Percentiles rank a stretch among this genome's conserved stretches.
Conservation (phyloP, 2,329 filamentous ascomycete genomes). For the Pseudodiploospora longispora region DNA sequence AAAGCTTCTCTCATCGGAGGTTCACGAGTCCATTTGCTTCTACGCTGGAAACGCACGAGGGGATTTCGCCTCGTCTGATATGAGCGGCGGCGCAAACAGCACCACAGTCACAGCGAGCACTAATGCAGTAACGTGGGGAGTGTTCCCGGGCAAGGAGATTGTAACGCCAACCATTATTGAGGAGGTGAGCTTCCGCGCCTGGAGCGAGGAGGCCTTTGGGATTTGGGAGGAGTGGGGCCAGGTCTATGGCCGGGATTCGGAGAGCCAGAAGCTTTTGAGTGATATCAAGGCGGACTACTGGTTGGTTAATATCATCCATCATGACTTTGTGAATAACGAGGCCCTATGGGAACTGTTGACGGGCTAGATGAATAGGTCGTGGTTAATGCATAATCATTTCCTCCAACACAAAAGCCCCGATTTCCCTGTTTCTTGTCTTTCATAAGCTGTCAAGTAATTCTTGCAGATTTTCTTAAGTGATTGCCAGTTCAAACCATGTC, state of each 20-base stretch:
- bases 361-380: slow-evolving; percentile 17
- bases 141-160: slow-evolving; percentile 93
- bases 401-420: too few relatives aligned
- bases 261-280: slow-evolving; percentile 64
- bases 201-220: slow-evolving; percentile 91
- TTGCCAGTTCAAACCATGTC: too few relatives aligned
- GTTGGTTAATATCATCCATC: slow-evolving; percentile 87
- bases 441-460: too few relatives aligned
- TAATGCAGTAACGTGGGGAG: slow-evolving; percentile 95
- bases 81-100: slow-evolving; percentile 26
- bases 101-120: slow-evolving; percentile 47
- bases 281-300: slow-evolving; percentile 62
- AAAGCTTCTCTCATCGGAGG: slow-evolving; percentile 50
- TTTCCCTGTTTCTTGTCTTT: too few relatives aligned
- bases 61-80: slow-evolving; percentile 68
- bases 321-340: slow-evolving; percentile 63
- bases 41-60: slow-evolving; percentile 75
- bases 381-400: too few relatives aligned
- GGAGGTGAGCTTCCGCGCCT: slow-evolving; percentile 85
- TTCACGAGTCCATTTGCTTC: slow-evolving; percentile 67
- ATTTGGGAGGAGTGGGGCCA: slow-evolving; percentile 93
- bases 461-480: too few relatives aligned
- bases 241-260: slow-evolving; percentile 69
- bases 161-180: slow-evolving; percentile 95
- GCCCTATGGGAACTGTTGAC: slow-evolving; percentile 64